phyloP scores from a whole-genome alignment of 2,329 filamentous ascomycete genomes.

The Cyclaneusma minus region DNA sequence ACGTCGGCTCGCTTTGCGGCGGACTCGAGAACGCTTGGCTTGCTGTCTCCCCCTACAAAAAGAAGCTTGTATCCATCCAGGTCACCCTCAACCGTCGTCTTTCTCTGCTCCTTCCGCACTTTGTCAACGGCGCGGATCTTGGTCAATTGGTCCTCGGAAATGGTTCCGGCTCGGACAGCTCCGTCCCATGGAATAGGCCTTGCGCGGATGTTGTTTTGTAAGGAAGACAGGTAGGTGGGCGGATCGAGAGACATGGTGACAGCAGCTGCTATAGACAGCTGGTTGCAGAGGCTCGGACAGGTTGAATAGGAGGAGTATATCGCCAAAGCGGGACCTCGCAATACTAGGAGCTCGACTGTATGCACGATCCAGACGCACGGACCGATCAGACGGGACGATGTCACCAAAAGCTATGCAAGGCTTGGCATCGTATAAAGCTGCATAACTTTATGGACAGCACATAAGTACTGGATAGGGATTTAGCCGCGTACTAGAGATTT shows the following conservation, averaged over 20 bases:
- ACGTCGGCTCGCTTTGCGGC: constrained; percentile 79
- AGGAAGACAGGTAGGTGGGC: constrained; percentile 71
- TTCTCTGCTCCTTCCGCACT: constrained; percentile 80
- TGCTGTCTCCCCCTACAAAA: constrained; percentile 56
- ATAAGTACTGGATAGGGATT: too few relatives aligned
- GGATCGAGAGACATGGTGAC: constrained; percentile 72
- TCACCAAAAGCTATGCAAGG: too few relatives aligned
- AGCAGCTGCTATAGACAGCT: constrained; percentile 7
- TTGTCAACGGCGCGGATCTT: constrained; percentile 97
- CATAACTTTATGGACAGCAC: too few relatives aligned
- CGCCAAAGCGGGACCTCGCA: too few relatives aligned
- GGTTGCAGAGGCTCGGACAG: too few relatives aligned
- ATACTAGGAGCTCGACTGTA: too few relatives aligned
- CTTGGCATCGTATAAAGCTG: too few relatives aligned
- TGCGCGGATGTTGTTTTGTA: constrained; percentile 94
- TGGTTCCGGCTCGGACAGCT: constrained; percentile 79
- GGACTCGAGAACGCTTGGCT: constrained; percentile 60
- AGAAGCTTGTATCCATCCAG: constrained; percentile 65
- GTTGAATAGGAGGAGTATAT: too few relatives aligned
- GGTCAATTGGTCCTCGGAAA: constrained; percentile 85
- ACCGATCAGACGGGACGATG: too few relatives aligned
- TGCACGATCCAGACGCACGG: too few relatives aligned
- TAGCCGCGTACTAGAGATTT: too few relatives aligned
- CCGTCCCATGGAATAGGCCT: constrained; percentile 97
- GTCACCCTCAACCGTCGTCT: constrained; percentile 67